Evolutionary conservation across 2,329 filamentous ascomycete genomes (phyloP), one percentile per base, ranked within the genome.

Genomic region (Aspergillus sp.): DNA sequence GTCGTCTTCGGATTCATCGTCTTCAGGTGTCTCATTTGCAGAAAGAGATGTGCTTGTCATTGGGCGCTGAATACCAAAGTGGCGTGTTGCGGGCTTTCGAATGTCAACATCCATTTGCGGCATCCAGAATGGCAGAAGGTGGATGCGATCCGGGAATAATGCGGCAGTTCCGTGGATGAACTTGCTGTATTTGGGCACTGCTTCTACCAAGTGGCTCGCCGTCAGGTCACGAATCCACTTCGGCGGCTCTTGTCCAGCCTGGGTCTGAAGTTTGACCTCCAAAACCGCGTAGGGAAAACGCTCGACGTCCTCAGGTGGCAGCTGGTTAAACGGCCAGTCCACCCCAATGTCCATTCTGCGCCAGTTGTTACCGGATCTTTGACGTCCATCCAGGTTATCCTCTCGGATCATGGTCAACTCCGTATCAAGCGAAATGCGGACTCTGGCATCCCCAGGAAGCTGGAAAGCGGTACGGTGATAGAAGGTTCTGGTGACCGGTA

Each of bases 111-210:
- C 89, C 95, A 99, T 99, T 79, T 99, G 95, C 1, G 95, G 95
- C 83, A 94, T 91, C 95, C 95, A 99, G 82, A 92, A 99, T 0
- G 95, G 95, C 6, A 99, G 83, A 13, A 99, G 84, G 52, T 97
- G 83, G 77, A 99, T 99, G 59, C 91, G 88, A 49, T 89, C 85
- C 0, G 93, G 93, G 76, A 97, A 96, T 50, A 99, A 80, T 11
- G 87, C 91, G 9, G 94, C 94, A 1, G 90, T 93, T 62, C 95
- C 95, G 77, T 99, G 95, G 61, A 99, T 98, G 77, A 98, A 99
- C 80, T 99, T 99, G 73, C 93, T 97, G 79, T 98, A 99, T 75
- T 99, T 99, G 64, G 95, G 95, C 2, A 99, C 93, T n/a, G 95
- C 93, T 80, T 99, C 95, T 2, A 99, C 95, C 17, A 99, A 84